Conservation (phyloP, 352 stramenopile species). For the Globisporangium alternatum region DNA sequence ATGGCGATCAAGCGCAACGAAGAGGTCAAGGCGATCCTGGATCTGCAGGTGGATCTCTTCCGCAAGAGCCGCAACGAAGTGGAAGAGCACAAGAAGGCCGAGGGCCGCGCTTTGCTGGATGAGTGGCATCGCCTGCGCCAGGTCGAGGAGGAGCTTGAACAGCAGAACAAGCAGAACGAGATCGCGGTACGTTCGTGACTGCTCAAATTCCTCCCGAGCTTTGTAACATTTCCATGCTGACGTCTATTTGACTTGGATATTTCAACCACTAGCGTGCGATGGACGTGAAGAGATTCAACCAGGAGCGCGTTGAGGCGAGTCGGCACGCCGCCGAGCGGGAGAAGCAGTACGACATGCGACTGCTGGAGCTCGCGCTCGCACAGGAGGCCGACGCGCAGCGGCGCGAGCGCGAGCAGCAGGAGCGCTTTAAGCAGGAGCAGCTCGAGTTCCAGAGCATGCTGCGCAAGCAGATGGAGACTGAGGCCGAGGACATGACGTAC, state of each 20-base stretch:
- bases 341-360: conserved; percentile 54
- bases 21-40: conserved; percentile 71
- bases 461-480: conserved; percentile 66
- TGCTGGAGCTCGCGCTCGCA: conserved; percentile 55
- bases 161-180: conserved; percentile 47
- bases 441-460: conserved; percentile 76
- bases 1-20: conserved; percentile 46
- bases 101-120: conserved; percentile 50
- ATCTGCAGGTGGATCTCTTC: conserved; percentile 68
- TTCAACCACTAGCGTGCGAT: conserved; percentile 30
- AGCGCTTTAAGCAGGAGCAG: conserved; percentile 66
- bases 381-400: conserved; percentile 61
- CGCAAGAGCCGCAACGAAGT: conserved; percentile 41
- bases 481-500: conserved; percentile 63
- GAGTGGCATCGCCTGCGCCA: conserved; percentile 62
- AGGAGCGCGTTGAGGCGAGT: conserved; percentile 55
- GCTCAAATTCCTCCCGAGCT: too few relatives aligned
- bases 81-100: conserved; percentile 36
- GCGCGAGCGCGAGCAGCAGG: conserved; percentile 56
- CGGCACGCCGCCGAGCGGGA: conserved; percentile 45
- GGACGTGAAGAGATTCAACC: conserved; percentile 75
- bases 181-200: conserved; percentile 28
- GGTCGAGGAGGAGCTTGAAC: conserved; percentile 62
- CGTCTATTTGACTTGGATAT: not conserved
- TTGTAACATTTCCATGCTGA: not conserved